Conservation (phyloP, 352 stramenopile species). For the Phytophthora crassamura region DNA sequence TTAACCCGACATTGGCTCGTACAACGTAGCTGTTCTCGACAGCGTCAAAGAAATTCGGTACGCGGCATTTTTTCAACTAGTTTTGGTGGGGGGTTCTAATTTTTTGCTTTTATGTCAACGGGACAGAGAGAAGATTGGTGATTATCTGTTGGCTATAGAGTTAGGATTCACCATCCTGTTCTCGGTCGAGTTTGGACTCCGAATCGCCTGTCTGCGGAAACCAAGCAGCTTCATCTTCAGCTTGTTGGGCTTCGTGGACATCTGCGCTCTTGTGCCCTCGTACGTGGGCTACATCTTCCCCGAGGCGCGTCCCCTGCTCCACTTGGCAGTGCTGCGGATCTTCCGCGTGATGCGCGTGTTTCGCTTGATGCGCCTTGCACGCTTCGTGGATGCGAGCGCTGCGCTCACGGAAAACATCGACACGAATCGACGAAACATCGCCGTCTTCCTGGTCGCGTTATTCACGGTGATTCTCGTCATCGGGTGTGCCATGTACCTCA, state of each 20-base stretch:
- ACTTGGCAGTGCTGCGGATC: conserved; percentile 77
- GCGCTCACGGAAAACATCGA: conserved; percentile 82
- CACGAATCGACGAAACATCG: conserved; percentile 78
- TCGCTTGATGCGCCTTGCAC: conserved; percentile 70
- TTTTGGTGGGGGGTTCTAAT: neutral
- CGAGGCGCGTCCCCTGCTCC: conserved; percentile 65
- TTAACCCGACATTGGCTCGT: too few relatives aligned
- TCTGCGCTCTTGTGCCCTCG: conserved; percentile 80
- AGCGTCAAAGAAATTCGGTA: conserved; percentile 77
- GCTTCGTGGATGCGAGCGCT: conserved; percentile 77
- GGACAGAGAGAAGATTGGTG: conserved; percentile 58
- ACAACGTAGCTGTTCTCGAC: conserved; percentile 61
- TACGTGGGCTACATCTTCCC: conserved; percentile 78
- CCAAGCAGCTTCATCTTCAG: conserved; percentile 72
- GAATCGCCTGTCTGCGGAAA: conserved; percentile 66
- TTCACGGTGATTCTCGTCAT: conserved; percentile 85
- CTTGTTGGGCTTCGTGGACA: conserved; percentile 76
- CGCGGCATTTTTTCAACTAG: neutral
- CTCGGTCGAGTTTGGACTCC: conserved; percentile 77
- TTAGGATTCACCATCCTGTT: conserved; percentile 87
- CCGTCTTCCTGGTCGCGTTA: conserved; percentile 76
- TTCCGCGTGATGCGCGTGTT: conserved; percentile 87
- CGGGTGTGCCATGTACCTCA: conserved; percentile 84
- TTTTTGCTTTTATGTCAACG: conserved; percentile 1
- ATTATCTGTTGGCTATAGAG: conserved; percentile 73